A percentile compares a stretch with the other conserved stretches of the same genome.
These are phyloP conservation scores for Kalaharituber pfeilii DNA, from an alignment of 2,329 filamentous ascomycete genomes.

Conservation along the genomic window DNA sequence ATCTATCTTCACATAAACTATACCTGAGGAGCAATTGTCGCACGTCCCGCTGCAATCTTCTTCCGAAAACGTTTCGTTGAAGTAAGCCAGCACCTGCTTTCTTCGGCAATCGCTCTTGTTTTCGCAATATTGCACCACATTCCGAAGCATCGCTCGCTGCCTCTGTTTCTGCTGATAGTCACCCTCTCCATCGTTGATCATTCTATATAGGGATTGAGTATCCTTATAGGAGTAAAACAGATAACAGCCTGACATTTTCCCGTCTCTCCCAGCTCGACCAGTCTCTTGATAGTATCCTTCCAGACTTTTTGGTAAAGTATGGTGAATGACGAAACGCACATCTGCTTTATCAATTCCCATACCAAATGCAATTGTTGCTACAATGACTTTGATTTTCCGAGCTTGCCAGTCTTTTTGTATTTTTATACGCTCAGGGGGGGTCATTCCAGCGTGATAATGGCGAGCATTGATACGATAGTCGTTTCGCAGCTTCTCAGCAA, in stretches of 20 bases:
- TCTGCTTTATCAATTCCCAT: constrained; percentile 99
- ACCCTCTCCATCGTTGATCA: constrained; percentile 71
- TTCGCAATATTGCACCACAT: constrained; percentile 75
- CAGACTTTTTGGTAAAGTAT: constrained; percentile 79
- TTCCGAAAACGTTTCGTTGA: constrained; percentile 64
- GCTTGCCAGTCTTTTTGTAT: constrained; percentile 72
- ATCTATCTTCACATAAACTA: constrained; percentile 55
- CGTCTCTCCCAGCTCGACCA: constrained; percentile 82
- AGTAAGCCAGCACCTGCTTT: constrained; percentile 80
- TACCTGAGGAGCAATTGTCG: constrained; percentile 71
- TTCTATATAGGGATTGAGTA: constrained; percentile 50
- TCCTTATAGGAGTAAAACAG: constrained; percentile 76
- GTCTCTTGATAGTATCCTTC: constrained; percentile 99
- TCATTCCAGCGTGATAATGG: constrained; percentile 74
- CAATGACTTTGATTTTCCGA: constrained; percentile 68
- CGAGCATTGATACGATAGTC: constrained; percentile 50
- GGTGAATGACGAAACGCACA: constrained; percentile 90
- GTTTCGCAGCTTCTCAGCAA: constrained; percentile 52
- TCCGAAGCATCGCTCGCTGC: constrained; percentile 68
- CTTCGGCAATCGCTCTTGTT: constrained; percentile 76
- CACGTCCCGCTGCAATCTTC: constrained; percentile 58
- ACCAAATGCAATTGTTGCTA: constrained; percentile 94
- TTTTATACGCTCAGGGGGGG: constrained; percentile 45
- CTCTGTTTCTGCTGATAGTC: constrained; percentile 63
- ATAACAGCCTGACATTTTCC: constrained; percentile 71